Conservation (phyloP, 257 asterid genomes). For the Solanum etuberosum region DNA sequence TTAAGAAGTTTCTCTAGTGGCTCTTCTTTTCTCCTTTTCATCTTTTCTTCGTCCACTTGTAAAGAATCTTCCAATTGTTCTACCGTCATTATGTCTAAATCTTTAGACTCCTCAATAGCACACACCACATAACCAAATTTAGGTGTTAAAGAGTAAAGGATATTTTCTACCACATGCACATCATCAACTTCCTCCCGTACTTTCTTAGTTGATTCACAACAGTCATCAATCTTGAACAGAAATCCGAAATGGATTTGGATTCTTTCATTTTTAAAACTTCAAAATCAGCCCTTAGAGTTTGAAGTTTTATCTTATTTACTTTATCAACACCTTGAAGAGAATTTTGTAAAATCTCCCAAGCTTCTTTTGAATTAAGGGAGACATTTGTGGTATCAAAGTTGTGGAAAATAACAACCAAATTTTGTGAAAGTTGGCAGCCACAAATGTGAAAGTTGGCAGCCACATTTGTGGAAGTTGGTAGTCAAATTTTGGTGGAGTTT, state of each 20-base stretch:
- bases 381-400: not conserved
- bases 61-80: not conserved
- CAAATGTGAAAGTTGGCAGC: not conserved
- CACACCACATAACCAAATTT: not conserved
- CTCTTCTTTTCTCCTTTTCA: not conserved
- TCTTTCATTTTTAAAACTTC: not conserved
- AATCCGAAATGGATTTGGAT: not conserved
- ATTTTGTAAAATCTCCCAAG: not conserved
- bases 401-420: not conserved
- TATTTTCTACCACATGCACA: not conserved
- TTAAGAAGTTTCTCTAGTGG: not conserved
- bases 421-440: not conserved
- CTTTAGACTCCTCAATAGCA: not conserved
- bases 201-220: not conserved
- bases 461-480: not conserved
- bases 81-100: not conserved
- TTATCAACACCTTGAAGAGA: not conserved
- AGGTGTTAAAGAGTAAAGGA: not conserved
- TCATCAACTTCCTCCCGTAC: not conserved
- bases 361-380: not conserved
- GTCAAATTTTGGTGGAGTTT: not conserved
- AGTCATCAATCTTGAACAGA: not conserved
- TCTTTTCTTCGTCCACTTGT: not conserved
- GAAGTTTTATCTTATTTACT: not conserved
- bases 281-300: not conserved